These are phyloP conservation scores for Rhodotorula sp. DNA, from an alignment of 1,284 basidiomycete species.

Conservation along the genomic window DNA sequence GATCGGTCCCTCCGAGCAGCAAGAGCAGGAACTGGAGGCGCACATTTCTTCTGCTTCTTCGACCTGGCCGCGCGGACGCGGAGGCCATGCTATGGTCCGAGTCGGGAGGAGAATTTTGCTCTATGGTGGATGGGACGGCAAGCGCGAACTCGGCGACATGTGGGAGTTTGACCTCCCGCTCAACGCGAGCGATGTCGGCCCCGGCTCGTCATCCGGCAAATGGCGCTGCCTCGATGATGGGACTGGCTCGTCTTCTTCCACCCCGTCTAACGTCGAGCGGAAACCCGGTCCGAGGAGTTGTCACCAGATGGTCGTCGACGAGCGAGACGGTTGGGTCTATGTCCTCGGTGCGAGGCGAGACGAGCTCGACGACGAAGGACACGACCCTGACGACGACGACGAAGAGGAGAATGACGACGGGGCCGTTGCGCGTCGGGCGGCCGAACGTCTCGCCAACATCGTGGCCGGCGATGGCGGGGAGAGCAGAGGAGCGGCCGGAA, in stretches of 20 bases:
- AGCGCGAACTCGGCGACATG: constrained; percentile 46
- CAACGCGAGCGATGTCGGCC: background rate
- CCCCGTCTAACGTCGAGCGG: background rate
- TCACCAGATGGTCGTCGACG: constrained; percentile 49
- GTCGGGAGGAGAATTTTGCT: constrained; percentile 46
- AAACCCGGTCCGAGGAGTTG: constrained; percentile 48
- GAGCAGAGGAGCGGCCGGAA: background rate
- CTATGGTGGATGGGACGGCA: constrained; percentile 50
- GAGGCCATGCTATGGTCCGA: constrained; percentile 49
- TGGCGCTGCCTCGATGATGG: constrained; percentile 4
- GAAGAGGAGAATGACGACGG: background rate
- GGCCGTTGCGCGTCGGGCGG: background rate
- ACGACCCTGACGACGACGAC: constrained; percentile 1
- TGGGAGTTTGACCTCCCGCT: constrained; percentile 48
- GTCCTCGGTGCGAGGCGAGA: constrained; percentile 44
- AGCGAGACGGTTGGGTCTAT: constrained; percentile 49
- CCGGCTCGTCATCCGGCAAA: background rate
- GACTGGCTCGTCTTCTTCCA: background rate
- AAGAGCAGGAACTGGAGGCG: background rate
- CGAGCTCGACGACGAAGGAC: constrained; percentile 7
- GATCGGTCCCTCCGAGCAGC: background rate
- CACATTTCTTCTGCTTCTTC: constrained; percentile 30
- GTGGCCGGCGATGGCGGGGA: background rate
- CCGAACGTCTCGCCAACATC: background rate
- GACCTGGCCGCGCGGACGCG: constrained; percentile 42